Percentiles rank a stretch among this genome's conserved stretches.
phyloP scores from a whole-genome alignment of 805 yeast species.

The Yamadazyma phyllophila region DNA sequence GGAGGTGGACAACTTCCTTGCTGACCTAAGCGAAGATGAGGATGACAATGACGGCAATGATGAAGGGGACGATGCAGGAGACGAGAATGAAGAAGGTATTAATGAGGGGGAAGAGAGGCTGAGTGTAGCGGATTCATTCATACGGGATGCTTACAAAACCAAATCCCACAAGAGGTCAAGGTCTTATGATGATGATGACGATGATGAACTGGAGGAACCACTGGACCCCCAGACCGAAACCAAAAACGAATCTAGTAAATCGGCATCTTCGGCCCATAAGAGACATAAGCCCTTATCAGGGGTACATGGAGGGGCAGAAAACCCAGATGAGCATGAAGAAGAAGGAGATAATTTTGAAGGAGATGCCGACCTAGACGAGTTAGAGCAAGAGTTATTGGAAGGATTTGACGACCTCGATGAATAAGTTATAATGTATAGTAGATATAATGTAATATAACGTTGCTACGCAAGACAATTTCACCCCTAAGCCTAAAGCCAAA shows the following conservation, averaged over 20 bases:
- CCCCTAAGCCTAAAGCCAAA: neutral
- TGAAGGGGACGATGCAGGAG: conserved; percentile 24
- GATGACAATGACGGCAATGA: conserved; percentile 17
- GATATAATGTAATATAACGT: conserved; percentile 5
- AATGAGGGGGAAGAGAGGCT: neutral
- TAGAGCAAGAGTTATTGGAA: conserved; percentile 50
- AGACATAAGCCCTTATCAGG: conserved; percentile 4
- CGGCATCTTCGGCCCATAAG: neutral
- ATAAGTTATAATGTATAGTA: conserved; percentile 4
- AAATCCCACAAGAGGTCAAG: conserved; percentile 17
- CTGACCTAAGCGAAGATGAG: conserved; percentile 33
- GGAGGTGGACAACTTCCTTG: conserved; percentile 49
- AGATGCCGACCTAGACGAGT: conserved; percentile 39
- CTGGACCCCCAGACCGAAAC: conserved; percentile 16
- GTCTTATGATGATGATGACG: conserved; percentile 18
- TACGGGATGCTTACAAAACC: conserved; percentile 22
- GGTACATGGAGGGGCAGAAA: too few relatives aligned
- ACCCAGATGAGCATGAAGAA: neutral
- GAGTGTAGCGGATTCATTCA: conserved; percentile 22
- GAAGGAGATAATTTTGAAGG: neutral
- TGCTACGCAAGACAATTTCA: neutral
- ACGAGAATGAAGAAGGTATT: conserved; percentile 9
- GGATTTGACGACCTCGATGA: conserved; percentile 36
- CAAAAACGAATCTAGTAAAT: neutral
- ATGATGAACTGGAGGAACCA: conserved; percentile 19